Base-by-base conservation (phyloP, 2,329 filamentous ascomycete genomes). In the Pseudogymnoascus sp. region DNA sequence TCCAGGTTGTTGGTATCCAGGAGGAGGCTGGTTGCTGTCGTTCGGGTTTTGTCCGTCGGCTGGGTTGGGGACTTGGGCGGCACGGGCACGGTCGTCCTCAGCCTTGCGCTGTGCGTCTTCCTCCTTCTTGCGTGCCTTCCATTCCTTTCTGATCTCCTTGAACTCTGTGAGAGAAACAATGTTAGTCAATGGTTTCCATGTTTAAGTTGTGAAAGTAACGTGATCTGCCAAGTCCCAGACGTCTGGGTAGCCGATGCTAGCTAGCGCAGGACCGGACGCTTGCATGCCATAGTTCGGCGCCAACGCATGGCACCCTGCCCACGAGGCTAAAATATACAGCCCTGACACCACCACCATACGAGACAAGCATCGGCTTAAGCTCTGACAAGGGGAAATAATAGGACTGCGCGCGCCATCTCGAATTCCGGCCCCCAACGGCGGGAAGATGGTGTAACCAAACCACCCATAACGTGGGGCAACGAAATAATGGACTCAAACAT, bases 111-210 rank as follows among this genome's bases (percentile, higher is more conserved):
- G 83, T 60, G 88, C 88, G 68, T 97, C 93, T 71, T 97, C 93
- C 75, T 97, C 95, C 90, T 99, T 99, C 85, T 97, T 97, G 72
- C 95, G 91, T 40, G 91, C 90, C 80, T 97, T 99, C 95, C 95
- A 99, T 73, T 97, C 93, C 74, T 97, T 97, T 67, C 95, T 90
- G 65, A 97, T 97, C 73, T 99, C 95, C 75, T 99, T 99, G 80
- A 99, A 97, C 76, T 97, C 95, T 97, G 72, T 67, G 8, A 71
- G 64, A 63, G 63, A 65, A 67, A 69, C 66, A 65, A 52, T 62
- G 64, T 70, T 69, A 68, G 67, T 52, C 61, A 65, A 21, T 59
- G 25, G 35, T 21, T 37, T 7, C 21, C 25, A 8, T 35, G 33
- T 14, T 16, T n/a, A 52, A 45, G 38, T 16, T 62, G 28, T 23